These are phyloP conservation scores for Primulina tabacum DNA, from an alignment of 257 asterid species.

Conservation along the genomic window DNA sequence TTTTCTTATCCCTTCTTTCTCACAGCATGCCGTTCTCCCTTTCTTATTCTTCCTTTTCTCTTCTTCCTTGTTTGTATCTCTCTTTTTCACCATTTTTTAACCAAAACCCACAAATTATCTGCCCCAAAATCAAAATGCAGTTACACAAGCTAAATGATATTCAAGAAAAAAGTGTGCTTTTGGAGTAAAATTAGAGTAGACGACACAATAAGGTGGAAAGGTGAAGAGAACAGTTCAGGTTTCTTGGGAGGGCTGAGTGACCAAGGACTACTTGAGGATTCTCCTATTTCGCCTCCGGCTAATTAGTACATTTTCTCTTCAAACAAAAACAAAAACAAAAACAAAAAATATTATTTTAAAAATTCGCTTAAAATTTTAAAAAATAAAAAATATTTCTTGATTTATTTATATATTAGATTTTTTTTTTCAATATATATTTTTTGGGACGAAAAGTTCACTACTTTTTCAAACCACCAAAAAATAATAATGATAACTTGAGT, in stretches of 20 bases:
- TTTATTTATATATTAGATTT: too few species aligned
- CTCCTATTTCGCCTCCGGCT: background rate
- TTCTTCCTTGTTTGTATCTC: conserved; percentile 24
- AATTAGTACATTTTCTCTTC: background rate
- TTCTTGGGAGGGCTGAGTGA: conserved; percentile 13
- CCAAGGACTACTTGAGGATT: background rate
- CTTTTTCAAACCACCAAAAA: too few species aligned
- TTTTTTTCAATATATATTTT: too few species aligned
- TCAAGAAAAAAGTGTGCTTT: background rate
- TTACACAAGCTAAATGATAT: background rate
- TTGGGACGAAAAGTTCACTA: too few species aligned
- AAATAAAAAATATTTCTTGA: background rate
- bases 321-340: too few species aligned
- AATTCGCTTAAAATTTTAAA: background rate
- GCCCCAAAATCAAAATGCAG: conserved; percentile 12
- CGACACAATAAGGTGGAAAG: conserved; percentile 2
- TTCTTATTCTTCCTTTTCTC: conserved; percentile 21
- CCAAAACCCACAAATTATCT: conserved; percentile 11
- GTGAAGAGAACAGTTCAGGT: conserved; percentile 10
- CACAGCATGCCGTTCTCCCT: conserved; percentile 54
- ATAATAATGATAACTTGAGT: too few species aligned
- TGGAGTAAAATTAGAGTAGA: background rate
- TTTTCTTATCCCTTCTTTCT: conserved; percentile 45
- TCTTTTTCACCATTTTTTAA: conserved; percentile 39
- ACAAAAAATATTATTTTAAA: too few species aligned